Percentiles rank a stretch among this genome's conserved stretches.
These are phyloP conservation scores for Staphylotrichum longicolle DNA, from an alignment of 495 filamentous ascomycete species.

Conservation along the genomic window DNA sequence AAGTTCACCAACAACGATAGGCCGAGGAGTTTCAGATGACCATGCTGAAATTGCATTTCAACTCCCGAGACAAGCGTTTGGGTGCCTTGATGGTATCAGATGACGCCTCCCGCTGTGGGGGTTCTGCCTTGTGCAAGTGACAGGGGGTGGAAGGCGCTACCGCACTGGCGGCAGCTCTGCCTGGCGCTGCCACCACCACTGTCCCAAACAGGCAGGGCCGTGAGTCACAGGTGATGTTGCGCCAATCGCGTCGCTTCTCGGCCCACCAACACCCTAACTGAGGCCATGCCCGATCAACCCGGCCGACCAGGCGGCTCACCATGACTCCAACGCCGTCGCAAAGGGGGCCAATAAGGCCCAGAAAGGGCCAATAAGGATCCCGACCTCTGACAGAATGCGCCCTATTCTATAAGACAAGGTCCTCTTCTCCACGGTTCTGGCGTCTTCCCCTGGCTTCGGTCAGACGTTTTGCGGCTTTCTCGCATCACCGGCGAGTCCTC, in stretches of 20 bases:
- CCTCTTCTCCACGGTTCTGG: slow-evolving; percentile 3
- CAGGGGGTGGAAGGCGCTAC: slow-evolving; percentile 3
- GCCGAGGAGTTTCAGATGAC: no score
- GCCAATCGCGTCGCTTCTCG: slow-evolving; percentile 7
- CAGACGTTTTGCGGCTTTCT: slow-evolving; percentile 4
- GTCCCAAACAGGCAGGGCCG: neutral
- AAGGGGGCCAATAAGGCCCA: neutral
- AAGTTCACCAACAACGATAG: no score
- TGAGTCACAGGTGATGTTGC: slow-evolving; percentile 7
- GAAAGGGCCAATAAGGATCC: slow-evolving; percentile 9
- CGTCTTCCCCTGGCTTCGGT: slow-evolving; percentile 8
- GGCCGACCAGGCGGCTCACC: slow-evolving; percentile 1
- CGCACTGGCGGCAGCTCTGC: slow-evolving; percentile 8
- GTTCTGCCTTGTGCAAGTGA: slow-evolving; percentile 12
- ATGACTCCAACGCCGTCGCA: slow-evolving; percentile 9
- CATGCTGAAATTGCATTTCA: no score
- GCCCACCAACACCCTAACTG: slow-evolving; percentile 2
- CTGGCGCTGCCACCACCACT: slow-evolving; percentile 11
- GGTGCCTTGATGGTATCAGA: neutral
- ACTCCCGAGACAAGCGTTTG: no score
- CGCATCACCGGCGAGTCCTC: slow-evolving; percentile 18
- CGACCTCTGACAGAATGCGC: neutral
- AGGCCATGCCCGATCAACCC: slow-evolving; percentile 2
- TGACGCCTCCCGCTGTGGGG: slow-evolving; percentile 3
- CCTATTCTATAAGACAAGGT: slow-evolving; percentile 12